Conservation (phyloP, 345 rosid species). For the Eutrema heterophyllum region DNA sequence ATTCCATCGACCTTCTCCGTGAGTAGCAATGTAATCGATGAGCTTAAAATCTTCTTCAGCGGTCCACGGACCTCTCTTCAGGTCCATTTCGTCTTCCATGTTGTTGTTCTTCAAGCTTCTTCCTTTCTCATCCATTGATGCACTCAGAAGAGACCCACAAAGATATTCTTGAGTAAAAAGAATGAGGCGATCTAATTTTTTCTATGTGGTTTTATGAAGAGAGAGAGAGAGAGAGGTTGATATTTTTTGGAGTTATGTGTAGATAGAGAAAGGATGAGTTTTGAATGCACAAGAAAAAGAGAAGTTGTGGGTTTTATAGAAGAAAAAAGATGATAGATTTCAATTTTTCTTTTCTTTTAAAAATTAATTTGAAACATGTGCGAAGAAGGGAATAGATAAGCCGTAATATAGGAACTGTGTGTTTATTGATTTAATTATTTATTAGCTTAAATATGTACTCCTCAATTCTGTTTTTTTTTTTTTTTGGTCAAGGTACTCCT, state of each 20-base stretch:
- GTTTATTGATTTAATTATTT: conserved; percentile 7
- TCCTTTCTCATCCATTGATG: conserved; percentile 49
- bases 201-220: conserved; percentile 8
- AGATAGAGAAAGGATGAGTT: conserved; percentile 26
- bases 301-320: conserved; percentile 39
- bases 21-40: conserved; percentile 68
- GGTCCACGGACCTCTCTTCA: conserved; percentile 91
- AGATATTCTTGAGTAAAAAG: conserved; percentile 30
- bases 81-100: conserved; percentile 53
- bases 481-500: no score
- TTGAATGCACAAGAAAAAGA: conserved; percentile 31
- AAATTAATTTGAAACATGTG: conserved; percentile 30
- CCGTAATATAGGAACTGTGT: conserved; percentile 31
- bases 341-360: conserved; percentile 20
- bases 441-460: background rate
- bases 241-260: conserved; percentile 18
- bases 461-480: conserved; percentile 7
- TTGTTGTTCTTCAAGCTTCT: conserved; percentile 29
- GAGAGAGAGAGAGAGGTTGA: conserved; percentile 7
- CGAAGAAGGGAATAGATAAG: conserved; percentile 25
- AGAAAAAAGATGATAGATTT: conserved; percentile 37
- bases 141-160: conserved; percentile 19
- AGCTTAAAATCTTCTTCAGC: conserved; percentile 86
- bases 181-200: conserved; percentile 8
- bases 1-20: conserved; percentile 97